Percentiles rank a stretch among this genome's conserved stretches.
These are phyloP conservation scores for Zangia roseola DNA, from an alignment of 768 basidiomycete species.

Conservation along the genomic window DNA sequence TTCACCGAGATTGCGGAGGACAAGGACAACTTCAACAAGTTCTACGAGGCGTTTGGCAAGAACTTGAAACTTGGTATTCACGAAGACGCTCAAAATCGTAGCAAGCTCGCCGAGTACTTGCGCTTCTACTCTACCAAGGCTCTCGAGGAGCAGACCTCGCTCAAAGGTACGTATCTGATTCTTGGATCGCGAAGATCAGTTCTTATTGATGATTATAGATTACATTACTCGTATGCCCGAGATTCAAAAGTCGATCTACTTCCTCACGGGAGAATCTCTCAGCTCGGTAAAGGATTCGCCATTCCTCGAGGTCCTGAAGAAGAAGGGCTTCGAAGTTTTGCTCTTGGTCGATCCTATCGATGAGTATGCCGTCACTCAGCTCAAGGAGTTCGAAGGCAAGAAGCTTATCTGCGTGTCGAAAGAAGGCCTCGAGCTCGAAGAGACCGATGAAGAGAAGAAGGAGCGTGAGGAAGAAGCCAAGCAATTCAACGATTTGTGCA, in stretches of 20 bases:
- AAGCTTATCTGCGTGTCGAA: conserved; percentile 98
- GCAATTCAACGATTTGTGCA: conserved; percentile 85
- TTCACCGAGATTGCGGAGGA: conserved; percentile 97
- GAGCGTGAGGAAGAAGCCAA: conserved; percentile 81
- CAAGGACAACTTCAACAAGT: conserved; percentile 97
- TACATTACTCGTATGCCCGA: conserved; percentile 99
- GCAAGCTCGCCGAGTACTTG: conserved; percentile 98
- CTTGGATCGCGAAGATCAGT: not conserved
- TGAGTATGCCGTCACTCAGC: conserved; percentile 96
- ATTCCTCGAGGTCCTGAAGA: conserved; percentile 99
- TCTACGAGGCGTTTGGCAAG: conserved; percentile 98
- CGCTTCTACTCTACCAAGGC: conserved; percentile 98
- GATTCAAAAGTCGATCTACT: conserved; percentile 98
- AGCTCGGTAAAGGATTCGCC: conserved; percentile 89
- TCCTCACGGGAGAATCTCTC: conserved; percentile 97
- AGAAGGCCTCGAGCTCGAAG: conserved; percentile 98
- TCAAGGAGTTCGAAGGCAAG: conserved; percentile 99
- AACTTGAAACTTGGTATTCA: conserved; percentile 99
- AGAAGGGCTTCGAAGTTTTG: conserved; percentile 98
- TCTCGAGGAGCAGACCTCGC: conserved; percentile 83
- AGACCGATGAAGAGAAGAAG: conserved; percentile 97
- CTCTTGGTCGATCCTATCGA: conserved; percentile 98
- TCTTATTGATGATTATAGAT: conserved; percentile 46
- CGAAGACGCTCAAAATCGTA: conserved; percentile 97
- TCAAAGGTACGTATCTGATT: conserved; percentile 67